Conservation (phyloP, 768 basidiomycete species). For the Lactarius hengduanensis region DNA sequence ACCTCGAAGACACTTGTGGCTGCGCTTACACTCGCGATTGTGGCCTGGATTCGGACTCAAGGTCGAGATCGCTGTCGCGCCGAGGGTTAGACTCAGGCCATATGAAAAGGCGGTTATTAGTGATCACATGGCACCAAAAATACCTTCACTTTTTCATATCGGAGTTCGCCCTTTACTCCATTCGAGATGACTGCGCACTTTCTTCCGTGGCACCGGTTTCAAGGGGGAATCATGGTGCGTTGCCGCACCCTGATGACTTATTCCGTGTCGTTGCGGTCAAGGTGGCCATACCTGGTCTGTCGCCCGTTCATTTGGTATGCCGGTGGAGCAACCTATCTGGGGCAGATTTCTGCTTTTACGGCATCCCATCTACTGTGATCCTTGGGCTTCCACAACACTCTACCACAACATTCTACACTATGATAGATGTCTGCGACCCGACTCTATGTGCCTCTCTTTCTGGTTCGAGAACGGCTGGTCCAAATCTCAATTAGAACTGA, state of each 20-base stretch:
- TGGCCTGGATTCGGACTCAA: background rate
- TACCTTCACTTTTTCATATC: background rate
- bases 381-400: background rate
- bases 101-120: background rate
- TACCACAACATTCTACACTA: background rate
- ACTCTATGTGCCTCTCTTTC: background rate
- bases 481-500: background rate
- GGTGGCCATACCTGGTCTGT: background rate
- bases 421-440: background rate
- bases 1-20: background rate
- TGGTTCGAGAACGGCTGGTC: background rate
- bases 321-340: background rate
- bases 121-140: background rate
- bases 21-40: background rate
- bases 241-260: background rate
- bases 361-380: background rate
- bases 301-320: background rate
- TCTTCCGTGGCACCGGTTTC: background rate
- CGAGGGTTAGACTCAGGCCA: background rate
- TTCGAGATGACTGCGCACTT: background rate
- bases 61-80: background rate
- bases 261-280: background rate
- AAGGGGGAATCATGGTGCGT: background rate
- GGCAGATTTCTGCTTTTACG: background rate
- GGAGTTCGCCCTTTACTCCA: constrained; percentile 4